These are phyloP conservation scores for Begonia loranthoides DNA, from an alignment of 306 rosid species.

Conservation along the genomic window DNA sequence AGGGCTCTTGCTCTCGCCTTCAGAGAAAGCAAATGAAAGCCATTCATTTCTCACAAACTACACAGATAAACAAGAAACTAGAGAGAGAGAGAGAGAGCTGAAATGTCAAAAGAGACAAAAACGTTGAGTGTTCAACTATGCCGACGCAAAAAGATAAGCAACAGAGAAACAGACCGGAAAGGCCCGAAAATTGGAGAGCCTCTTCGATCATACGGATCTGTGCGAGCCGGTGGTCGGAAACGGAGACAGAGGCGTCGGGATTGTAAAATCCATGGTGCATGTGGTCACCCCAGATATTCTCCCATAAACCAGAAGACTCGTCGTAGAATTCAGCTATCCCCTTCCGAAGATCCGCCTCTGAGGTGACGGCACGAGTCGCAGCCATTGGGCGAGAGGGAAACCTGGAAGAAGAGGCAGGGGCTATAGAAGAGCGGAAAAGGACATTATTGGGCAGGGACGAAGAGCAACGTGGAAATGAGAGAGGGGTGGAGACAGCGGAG, in stretches of 20 bases:
- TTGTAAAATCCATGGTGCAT: slow-evolving; percentile 91
- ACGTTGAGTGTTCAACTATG: no score
- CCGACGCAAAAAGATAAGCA: no score
- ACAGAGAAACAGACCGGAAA: slow-evolving; percentile 13
- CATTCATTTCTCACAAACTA: no score
- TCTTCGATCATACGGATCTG: slow-evolving; percentile 82
- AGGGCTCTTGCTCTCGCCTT: slow-evolving; percentile 20
- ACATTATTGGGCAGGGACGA: no score
- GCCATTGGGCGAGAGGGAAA: not conserved
- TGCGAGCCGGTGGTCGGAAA: slow-evolving; percentile 65
- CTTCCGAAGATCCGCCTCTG: slow-evolving; percentile 21
- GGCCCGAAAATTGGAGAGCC: slow-evolving; percentile 48
- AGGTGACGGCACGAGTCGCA: not conserved
- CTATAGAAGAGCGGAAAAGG: no score
- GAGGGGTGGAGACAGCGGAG: no score
- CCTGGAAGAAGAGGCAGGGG: no score
- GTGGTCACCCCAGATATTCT: slow-evolving; percentile 83
- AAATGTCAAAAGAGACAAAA: no score
- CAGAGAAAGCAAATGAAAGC: not conserved
- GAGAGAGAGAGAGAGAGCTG: no score
- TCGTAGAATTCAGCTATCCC: slow-evolving; percentile 90
- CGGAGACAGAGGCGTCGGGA: slow-evolving; percentile 28
- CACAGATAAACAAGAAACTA: no score
- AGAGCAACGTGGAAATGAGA: no score
- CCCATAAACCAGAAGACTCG: slow-evolving; percentile 75